A percentile compares a stretch with the other conserved stretches of the same genome.
These are phyloP conservation scores for Cichorium intybus DNA, from an alignment of 140 eudicot species.

Conservation along the genomic window DNA sequence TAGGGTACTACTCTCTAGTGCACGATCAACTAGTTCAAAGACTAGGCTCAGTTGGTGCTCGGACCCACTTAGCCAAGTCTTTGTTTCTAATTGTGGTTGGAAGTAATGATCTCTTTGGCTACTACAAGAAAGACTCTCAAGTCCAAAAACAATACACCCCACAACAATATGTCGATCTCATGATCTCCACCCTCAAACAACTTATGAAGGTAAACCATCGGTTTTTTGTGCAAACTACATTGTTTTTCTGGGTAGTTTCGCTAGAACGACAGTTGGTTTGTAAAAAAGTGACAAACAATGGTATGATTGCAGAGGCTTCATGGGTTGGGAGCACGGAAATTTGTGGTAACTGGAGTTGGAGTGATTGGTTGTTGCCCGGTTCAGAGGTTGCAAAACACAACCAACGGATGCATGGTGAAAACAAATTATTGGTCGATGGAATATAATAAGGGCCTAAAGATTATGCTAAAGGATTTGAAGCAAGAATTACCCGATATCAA, in stretches of 20 bases:
- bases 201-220: constrained; percentile 45
- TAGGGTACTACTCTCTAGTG: constrained; percentile 35
- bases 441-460: constrained; percentile 37
- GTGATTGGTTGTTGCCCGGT: constrained; percentile 52
- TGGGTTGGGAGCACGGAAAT: constrained; percentile 56
- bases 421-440: constrained; percentile 41
- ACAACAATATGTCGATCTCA: constrained; percentile 43
- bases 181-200: constrained; percentile 41
- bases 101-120: constrained; percentile 61
- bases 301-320: constrained; percentile 37
- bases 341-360: constrained; percentile 35
- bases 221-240: too few relatives aligned
- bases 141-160: constrained; percentile 31
- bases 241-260: background rate
- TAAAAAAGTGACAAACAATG: background rate
- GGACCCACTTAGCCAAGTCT: constrained; percentile 44
- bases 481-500: constrained; percentile 34
- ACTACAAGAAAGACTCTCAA: constrained; percentile 33
- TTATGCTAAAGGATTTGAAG: constrained; percentile 27
- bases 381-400: constrained; percentile 30
- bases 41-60: constrained; percentile 35
- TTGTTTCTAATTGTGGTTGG: constrained; percentile 61
- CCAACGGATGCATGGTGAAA: constrained; percentile 37
- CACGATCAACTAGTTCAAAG: constrained; percentile 33
- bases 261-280: background rate